phyloP scores from a whole-genome alignment of 768 basidiomycete species.

The Boletus sp. region DNA sequence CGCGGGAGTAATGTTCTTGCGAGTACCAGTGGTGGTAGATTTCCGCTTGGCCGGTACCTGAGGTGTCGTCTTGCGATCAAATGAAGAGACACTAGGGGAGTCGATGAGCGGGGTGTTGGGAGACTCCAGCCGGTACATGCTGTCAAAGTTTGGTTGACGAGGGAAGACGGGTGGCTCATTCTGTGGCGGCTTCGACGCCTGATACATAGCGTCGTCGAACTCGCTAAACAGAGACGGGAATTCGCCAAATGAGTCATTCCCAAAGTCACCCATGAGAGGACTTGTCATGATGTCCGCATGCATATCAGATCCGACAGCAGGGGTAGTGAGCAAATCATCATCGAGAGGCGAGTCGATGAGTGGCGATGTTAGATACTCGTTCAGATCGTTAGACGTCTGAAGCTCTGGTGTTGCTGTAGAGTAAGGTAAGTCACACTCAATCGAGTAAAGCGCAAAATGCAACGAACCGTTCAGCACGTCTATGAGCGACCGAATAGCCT shows the following conservation, averaged over 20 bases:
- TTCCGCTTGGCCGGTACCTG: slow-evolving; percentile 27
- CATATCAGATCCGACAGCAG: slow-evolving; percentile 38
- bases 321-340: slow-evolving; percentile 42
- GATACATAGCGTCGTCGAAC: slow-evolving; percentile 14
- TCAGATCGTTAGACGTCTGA: slow-evolving; percentile 35
- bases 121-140: slow-evolving; percentile 44
- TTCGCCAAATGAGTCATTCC: slow-evolving; percentile 31
- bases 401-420: slow-evolving; percentile 36
- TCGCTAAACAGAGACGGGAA: slow-evolving; percentile 33
- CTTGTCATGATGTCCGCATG: slow-evolving; percentile 41
- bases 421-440: neutral
- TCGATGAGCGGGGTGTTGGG: slow-evolving; percentile 51
- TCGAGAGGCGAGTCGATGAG: slow-evolving; percentile 47
- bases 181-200: slow-evolving; percentile 12
- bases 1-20: slow-evolving; percentile 65
- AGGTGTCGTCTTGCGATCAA: slow-evolving; percentile 10
- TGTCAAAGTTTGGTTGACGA: slow-evolving; percentile 30
- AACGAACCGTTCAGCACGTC: slow-evolving; percentile 38
- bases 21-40: slow-evolving; percentile 56
- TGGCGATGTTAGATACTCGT: slow-evolving; percentile 46
- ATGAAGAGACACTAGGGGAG: slow-evolving; percentile 31
- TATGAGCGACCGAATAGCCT: slow-evolving; percentile 37
- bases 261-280: slow-evolving; percentile 36
- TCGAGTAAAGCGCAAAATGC: neutral
- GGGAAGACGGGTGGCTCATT: slow-evolving; percentile 7